A percentile compares a stretch with the other conserved stretches of the same genome.
These are phyloP conservation scores for Chaetomidium leptoderma DNA, from an alignment of 495 filamentous ascomycete species.

Conservation along the genomic window DNA sequence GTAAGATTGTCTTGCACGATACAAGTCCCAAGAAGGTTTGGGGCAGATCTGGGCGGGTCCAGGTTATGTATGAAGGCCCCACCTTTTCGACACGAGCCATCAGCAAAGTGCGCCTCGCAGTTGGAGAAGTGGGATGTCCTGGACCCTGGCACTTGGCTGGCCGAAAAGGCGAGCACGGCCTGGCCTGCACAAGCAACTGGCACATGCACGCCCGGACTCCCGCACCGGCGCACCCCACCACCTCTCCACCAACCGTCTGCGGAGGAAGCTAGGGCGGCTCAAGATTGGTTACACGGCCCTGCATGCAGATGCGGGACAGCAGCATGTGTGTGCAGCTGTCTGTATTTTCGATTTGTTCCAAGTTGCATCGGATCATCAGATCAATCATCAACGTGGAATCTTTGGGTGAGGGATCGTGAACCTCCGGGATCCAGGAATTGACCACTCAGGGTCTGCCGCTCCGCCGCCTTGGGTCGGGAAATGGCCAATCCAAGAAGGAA, in stretches of 20 bases:
- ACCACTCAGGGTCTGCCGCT: not conserved
- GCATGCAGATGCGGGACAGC: not conserved
- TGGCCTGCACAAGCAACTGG: not conserved
- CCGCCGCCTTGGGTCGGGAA: not conserved
- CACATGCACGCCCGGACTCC: not conserved
- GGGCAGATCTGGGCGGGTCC: conserved; percentile 12
- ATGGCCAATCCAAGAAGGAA: not conserved
- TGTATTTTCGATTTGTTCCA: conserved; percentile 5
- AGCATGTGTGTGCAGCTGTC: not conserved
- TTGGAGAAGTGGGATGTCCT: not conserved
- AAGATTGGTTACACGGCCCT: conserved; percentile 19
- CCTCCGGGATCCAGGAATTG: no score
- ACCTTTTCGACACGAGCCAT: conserved; percentile 15
- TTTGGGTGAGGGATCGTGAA: not conserved
- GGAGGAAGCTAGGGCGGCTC: conserved; percentile 9
- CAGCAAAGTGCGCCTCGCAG: not conserved
- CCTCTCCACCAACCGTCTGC: not conserved
- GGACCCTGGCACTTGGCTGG: no score
- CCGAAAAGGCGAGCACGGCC: not conserved
- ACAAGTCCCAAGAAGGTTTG: conserved; percentile 9
- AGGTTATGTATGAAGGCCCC: conserved; percentile 18
- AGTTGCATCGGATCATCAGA: not conserved
- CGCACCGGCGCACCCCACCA: not conserved
- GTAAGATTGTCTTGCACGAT: conserved; percentile 12
- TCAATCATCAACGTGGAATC: not conserved